Percentiles rank a stretch among this genome's conserved stretches.
Evolutionary conservation across 139 green algal genomes (phyloP).

Genomic region (Chlamydomonas incerta): DNA sequence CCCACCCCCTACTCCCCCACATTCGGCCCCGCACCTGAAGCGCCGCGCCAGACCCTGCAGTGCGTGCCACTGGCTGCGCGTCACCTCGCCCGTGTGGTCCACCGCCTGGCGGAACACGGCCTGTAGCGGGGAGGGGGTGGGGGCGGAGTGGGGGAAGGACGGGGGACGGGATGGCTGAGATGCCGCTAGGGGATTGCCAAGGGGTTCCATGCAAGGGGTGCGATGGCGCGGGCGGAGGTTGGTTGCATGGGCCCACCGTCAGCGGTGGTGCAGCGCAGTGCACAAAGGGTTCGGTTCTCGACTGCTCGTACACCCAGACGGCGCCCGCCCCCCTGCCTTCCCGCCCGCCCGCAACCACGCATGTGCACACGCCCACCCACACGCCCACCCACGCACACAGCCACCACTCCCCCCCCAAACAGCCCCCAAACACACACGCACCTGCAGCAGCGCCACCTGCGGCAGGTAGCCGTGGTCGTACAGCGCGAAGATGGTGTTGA

Average conservation of each 20-base stretch:
- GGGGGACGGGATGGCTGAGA: not conserved
- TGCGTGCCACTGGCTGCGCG: constrained; percentile 37
- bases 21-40: constrained; percentile 14
- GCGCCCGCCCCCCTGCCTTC: no score
- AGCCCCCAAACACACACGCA: not conserved
- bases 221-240: no score
- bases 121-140: not conserved
- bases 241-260: no score
- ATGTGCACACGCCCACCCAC: no score
- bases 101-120: constrained; percentile 32
- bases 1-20: not conserved
- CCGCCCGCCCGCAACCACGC: no score
- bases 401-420: no score
- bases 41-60: constrained; percentile 29
- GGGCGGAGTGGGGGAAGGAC: not conserved
- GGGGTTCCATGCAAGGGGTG: no score
- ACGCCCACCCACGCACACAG: no score
- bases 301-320: no score
- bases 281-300: no score
- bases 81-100: constrained; percentile 31
- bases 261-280: no score
- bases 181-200: no score
- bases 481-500: constrained; percentile 43
- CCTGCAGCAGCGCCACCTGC: constrained; percentile 40
- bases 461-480: constrained; percentile 42